Evolutionary conservation across 495 filamentous ascomycete species (phyloP).

Genomic region (Durotheca rogersii): DNA sequence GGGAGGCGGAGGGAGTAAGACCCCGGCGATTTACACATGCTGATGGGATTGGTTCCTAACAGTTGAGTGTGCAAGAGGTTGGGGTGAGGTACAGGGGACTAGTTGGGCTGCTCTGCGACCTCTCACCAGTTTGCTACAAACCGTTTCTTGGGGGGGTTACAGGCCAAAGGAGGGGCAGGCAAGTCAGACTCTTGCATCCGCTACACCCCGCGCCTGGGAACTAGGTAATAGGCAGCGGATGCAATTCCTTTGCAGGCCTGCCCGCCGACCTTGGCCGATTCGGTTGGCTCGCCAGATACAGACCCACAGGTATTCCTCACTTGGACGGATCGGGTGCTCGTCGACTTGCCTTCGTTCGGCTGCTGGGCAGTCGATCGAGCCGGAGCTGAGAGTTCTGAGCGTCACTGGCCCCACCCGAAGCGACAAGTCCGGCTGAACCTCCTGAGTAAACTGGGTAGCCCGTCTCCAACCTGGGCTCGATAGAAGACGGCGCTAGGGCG

Average conservation of each 20-base stretch:
- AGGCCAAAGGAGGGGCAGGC: conserved; percentile 30
- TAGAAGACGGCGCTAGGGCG: too few species aligned
- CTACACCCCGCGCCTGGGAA: conserved; percentile 15
- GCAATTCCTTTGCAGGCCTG: conserved; percentile 25
- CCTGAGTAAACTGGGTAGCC: conserved; percentile 22
- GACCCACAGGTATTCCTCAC: conserved; percentile 18
- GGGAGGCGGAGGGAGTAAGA: conserved; percentile 10
- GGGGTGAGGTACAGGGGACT: too few species aligned
- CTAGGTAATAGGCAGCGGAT: conserved; percentile 9
- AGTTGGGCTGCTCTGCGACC: too few species aligned
- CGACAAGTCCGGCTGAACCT: too few species aligned
- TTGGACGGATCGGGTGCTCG: too few species aligned
- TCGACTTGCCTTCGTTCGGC: too few species aligned
- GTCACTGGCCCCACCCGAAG: conserved; percentile 22
- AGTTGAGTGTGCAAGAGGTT: too few species aligned
- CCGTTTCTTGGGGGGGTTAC: conserved; percentile 19
- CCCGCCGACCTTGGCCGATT: conserved; percentile 9
- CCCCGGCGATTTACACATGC: conserved; percentile 17
- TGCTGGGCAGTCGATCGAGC: background rate
- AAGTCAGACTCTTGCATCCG: conserved; percentile 7
- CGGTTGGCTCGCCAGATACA: conserved; percentile 8
- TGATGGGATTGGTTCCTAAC: conserved; percentile 24
- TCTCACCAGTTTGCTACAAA: conserved; percentile 24
- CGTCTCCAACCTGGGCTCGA: conserved; percentile 11
- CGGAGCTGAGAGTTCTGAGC: conserved; percentile 1